Evolutionary conservation across 441 rosid species (phyloP).

Genomic region (Iberis amara): DNA sequence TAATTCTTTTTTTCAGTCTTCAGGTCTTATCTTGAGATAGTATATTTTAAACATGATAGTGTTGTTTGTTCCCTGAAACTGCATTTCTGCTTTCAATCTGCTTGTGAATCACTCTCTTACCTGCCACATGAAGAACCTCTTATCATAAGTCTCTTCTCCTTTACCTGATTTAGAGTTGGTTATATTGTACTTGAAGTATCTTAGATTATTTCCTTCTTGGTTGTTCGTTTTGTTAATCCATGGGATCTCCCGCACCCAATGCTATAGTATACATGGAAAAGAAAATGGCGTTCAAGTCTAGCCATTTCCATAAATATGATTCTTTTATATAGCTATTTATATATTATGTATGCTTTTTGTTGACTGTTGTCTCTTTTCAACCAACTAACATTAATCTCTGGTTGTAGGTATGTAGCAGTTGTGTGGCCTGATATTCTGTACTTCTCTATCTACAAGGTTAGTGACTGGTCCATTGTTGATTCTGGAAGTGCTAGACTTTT

Average conservation of each 20-base stretch:
- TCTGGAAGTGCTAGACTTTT: constrained; percentile 94
- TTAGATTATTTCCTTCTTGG: background rate
- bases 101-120: background rate
- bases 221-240: no score
- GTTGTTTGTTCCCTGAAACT: constrained; percentile 12
- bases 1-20: constrained; percentile 3
- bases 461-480: constrained; percentile 96
- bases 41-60: constrained; percentile 3
- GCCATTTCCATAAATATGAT: constrained; percentile 5
- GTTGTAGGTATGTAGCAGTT: constrained; percentile 83
- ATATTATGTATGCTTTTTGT: constrained; percentile 4
- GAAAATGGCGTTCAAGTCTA: no score
- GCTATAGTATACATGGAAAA: no score
- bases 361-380: constrained; percentile 8
- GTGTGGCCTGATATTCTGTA: constrained; percentile 97
- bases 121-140: background rate
- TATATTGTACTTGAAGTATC: constrained; percentile 3
- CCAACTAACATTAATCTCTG: constrained; percentile 23
- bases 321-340: background rate
- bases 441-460: constrained; percentile 89
- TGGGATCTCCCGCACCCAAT: no score
- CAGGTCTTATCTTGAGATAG: background rate
- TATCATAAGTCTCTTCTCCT: background rate
- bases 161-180: background rate
- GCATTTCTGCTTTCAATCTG: constrained; percentile 13